A percentile compares a stretch with the other conserved stretches of the same genome.
Conservation (phyloP, 1,284 basidiomycete genomes). For the Rhodotorula sp. region DNA sequence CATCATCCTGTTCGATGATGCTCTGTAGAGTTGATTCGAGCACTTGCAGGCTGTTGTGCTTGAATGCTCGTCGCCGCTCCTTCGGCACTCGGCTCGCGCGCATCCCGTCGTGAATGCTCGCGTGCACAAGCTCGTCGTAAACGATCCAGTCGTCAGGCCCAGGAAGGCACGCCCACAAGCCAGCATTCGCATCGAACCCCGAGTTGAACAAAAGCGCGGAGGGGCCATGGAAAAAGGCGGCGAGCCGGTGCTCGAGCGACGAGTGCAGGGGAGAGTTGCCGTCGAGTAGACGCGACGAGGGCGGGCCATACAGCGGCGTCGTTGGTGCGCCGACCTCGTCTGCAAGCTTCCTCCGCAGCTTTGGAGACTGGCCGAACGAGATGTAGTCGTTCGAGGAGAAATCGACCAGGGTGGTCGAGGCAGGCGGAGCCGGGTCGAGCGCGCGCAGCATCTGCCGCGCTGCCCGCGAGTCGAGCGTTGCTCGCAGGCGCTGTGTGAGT, state of each 20-base stretch:
- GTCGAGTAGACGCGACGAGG: slow-evolving; percentile 84
- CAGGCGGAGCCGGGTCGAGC: slow-evolving; percentile 16
- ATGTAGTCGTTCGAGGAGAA: slow-evolving; percentile 95
- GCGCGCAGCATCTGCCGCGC: slow-evolving; percentile 27
- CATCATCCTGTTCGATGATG: slow-evolving; percentile 14
- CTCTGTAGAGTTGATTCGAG: slow-evolving; percentile 31
- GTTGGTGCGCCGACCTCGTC: not conserved
- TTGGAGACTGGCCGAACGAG: slow-evolving; percentile 67
- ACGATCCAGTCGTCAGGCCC: slow-evolving; percentile 76
- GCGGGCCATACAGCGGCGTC: slow-evolving; percentile 66
- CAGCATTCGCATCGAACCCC: slow-evolving; percentile 91
- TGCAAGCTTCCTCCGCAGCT: slow-evolving; percentile 64
- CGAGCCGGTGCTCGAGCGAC: slow-evolving; percentile 67
- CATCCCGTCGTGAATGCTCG: slow-evolving; percentile 87
- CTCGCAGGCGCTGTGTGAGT: slow-evolving; percentile 9
- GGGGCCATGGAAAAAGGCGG: slow-evolving; percentile 62
- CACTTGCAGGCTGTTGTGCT: slow-evolving; percentile 67
- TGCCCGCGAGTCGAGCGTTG: slow-evolving; percentile 18
- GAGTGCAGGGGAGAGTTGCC: slow-evolving; percentile 69
- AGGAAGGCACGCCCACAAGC: slow-evolving; percentile 80
- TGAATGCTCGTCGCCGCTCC: slow-evolving; percentile 58
- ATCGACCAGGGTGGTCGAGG: slow-evolving; percentile 55
- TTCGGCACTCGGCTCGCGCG: slow-evolving; percentile 63
- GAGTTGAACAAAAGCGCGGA: slow-evolving; percentile 86
- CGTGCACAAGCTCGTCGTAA: slow-evolving; percentile 88